These are phyloP conservation scores for Lophiotrema nucula DNA, from an alignment of 495 filamentous ascomycete genomes.

Conservation along the genomic window DNA sequence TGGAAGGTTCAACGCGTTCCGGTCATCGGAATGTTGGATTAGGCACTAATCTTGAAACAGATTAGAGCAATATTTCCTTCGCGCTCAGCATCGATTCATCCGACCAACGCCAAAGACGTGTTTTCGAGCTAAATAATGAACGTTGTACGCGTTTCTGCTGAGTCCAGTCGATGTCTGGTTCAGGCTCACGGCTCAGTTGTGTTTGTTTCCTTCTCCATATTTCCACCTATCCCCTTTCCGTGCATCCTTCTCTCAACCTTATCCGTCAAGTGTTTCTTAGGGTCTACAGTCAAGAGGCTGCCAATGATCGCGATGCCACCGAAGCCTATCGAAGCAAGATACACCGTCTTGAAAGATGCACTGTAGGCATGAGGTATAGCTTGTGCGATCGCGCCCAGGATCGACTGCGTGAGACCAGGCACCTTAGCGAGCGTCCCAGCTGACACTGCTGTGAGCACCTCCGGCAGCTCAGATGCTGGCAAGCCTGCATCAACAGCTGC, in stretches of 20 bases:
- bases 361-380: constrained; percentile 8
- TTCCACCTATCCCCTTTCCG: constrained; percentile 16
- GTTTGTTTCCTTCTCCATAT: constrained; percentile 6
- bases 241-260: constrained; percentile 26
- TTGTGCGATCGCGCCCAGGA: constrained; percentile 5
- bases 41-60: too few species aligned
- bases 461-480: constrained; percentile 11
- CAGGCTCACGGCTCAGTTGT: too few species aligned
- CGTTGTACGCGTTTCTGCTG: too few species aligned
- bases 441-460: constrained; percentile 3
- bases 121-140: too few species aligned
- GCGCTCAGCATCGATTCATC: too few species aligned
- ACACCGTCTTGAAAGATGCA: constrained; percentile 20
- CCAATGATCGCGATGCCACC: constrained; percentile 25
- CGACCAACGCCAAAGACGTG: too few species aligned
- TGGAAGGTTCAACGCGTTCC: too few species aligned
- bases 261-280: constrained; percentile 19
- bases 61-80: too few species aligned
- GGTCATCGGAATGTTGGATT: too few species aligned
- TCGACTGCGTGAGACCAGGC: constrained; percentile 7
- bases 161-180: too few species aligned
- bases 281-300: constrained; percentile 11
- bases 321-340: constrained; percentile 18
- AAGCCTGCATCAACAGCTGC: constrained; percentile 17
- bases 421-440: constrained; percentile 14